Conservation (phyloP, 495 filamentous ascomycete genomes). For the Hyaloscypha bicolor region DNA sequence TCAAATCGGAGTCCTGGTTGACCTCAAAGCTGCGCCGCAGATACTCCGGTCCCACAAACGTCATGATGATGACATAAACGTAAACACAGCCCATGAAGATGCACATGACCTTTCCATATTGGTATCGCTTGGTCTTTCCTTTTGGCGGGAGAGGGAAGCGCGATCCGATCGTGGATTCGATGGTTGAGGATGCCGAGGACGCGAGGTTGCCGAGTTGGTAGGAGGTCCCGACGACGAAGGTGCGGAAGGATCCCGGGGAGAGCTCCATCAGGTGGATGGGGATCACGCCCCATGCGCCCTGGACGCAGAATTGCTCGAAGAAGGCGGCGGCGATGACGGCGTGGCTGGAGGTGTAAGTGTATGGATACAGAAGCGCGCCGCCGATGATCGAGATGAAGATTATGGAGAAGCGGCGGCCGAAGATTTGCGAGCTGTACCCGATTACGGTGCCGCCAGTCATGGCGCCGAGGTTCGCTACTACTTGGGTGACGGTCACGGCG, state of each 20-base stretch:
- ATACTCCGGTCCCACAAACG: slow-evolving; percentile 77
- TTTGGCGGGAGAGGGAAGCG: slow-evolving; percentile 72
- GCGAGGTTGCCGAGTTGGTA: slow-evolving; percentile 89
- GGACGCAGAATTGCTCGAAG: slow-evolving; percentile 89
- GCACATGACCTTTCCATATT: slow-evolving; percentile 89
- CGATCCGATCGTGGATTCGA: slow-evolving; percentile 81
- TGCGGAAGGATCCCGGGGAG: slow-evolving; percentile 77
- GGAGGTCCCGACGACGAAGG: slow-evolving; percentile 79
- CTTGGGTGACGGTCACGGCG: slow-evolving; percentile 79
- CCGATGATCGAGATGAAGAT: slow-evolving; percentile 76
- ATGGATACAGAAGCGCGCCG: slow-evolving; percentile 79
- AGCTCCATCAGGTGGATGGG: slow-evolving; percentile 90
- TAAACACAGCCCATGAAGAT: slow-evolving; percentile 96
- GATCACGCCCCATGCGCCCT: slow-evolving; percentile 84
- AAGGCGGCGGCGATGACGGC: slow-evolving; percentile 80
- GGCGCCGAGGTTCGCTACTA: slow-evolving; percentile 83
- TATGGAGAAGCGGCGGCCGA: slow-evolving; percentile 81
- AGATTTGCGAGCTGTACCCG: slow-evolving; percentile 78
- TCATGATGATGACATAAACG: slow-evolving; percentile 75
- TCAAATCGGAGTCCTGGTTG: slow-evolving; percentile 59
- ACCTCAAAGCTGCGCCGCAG: slow-evolving; percentile 59
- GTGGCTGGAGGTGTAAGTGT: slow-evolving; percentile 64
- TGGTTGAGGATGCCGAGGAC: slow-evolving; percentile 77
- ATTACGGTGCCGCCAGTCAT: slow-evolving; percentile 75
- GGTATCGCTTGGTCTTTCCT: slow-evolving; percentile 57